Percentiles rank a stretch among this genome's conserved stretches.
Conservation (phyloP, 306 rosid species). For the Inga laurina region DNA sequence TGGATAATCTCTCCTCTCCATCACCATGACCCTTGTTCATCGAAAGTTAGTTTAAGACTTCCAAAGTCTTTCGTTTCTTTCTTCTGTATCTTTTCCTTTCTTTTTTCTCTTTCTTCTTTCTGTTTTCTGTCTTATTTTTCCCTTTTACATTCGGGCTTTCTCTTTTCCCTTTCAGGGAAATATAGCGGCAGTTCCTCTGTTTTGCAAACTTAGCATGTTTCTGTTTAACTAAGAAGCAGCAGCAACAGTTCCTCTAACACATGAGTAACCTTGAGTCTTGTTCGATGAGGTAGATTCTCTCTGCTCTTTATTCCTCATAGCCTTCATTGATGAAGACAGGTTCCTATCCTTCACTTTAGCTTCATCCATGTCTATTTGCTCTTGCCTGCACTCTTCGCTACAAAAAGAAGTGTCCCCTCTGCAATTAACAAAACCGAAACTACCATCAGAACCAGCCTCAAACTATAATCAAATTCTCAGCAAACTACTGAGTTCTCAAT, state of each 20-base stretch:
- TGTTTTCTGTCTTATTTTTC: not conserved
- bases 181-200: not conserved
- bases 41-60: slow-evolving; percentile 4
- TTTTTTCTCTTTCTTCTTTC: not conserved
- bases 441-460: not conserved
- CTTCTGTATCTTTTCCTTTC: too few species aligned
- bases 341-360: slow-evolving; percentile 65
- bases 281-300: slow-evolving; percentile 57
- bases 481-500: not conserved
- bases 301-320: slow-evolving; percentile 66
- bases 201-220: not conserved
- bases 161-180: not conserved
- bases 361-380: slow-evolving; percentile 82
- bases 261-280: slow-evolving; percentile 53
- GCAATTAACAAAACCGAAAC: slow-evolving; percentile 9
- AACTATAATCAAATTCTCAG: too few species aligned
- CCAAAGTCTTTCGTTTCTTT: not conserved
- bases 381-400: slow-evolving; percentile 85
- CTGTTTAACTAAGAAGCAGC: slow-evolving; percentile 62
- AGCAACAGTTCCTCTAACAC: slow-evolving; percentile 64
- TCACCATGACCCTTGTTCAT: slow-evolving; percentile 32
- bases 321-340: slow-evolving; percentile 67
- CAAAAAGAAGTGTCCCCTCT: slow-evolving; percentile 98
- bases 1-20: slow-evolving; percentile 28
- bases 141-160: not conserved